phyloP scores from a whole-genome alignment of 371 early-diverging fungal species.

The Mucor sp. region DNA sequence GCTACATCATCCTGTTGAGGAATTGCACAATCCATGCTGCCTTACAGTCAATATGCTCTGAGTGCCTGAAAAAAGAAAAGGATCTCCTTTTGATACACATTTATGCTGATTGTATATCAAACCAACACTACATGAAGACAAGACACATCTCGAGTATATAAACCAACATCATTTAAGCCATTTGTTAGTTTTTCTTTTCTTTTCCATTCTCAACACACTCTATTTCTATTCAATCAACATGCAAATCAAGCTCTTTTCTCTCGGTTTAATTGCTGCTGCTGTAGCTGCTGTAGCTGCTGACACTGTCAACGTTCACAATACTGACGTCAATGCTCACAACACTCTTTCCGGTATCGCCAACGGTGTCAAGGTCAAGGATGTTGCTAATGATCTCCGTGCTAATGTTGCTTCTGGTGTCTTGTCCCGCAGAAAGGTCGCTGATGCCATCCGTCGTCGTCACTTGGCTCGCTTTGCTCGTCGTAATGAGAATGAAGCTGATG shows the following conservation, averaged over 20 bases:
- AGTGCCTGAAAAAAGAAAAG: neutral
- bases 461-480: neutral
- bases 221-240: neutral
- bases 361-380: neutral
- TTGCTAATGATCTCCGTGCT: neutral
- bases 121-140: neutral
- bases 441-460: slow-evolving; percentile 9
- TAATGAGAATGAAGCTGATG: slow-evolving; percentile 7
- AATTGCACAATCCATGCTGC: neutral
- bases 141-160: neutral
- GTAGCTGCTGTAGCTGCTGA: neutral
- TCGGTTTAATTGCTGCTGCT: slow-evolving; percentile 13
- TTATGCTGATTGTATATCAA: neutral
- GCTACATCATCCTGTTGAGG: neutral
- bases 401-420: neutral
- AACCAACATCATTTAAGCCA: neutral
- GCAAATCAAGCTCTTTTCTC: slow-evolving; percentile 22
- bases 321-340: neutral
- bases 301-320: neutral
- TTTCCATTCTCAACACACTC: neutral
- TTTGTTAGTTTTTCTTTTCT: neutral
- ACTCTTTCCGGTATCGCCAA: neutral
- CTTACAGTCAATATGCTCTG: neutral
- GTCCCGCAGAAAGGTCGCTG: slow-evolving; percentile 9
- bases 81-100: neutral